Evolutionary conservation across 495 filamentous ascomycete genomes (phyloP), one percentile per base, ranked within the genome.

Genomic region (Tuber microsphaerosporum): DNA sequence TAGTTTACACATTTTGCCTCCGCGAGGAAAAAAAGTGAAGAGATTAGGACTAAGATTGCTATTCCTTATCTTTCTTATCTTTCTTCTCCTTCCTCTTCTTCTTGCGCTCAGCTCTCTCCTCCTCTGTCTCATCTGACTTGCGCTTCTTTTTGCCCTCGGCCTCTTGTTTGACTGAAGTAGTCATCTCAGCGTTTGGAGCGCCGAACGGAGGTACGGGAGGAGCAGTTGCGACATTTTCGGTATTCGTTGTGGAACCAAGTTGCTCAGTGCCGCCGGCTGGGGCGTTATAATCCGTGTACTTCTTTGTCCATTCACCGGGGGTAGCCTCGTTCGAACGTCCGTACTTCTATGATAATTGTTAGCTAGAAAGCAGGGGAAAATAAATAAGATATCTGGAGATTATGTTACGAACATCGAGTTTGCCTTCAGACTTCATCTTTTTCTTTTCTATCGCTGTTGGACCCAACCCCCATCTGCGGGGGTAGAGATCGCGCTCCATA

Each of bases 401-500:
- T 9, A 44, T 65, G 56, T 46, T 26, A 85, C 89, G 85, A 82
- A 91, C 89, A 87, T 99, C 95, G 41, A 99, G 90, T 86, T 97
- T 94, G 84, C 95, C 95, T 78, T 91, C 91, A n/a, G 92, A 91
- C 88, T 97, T 98, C 86, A 99, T 89, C 89, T 97, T 96, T 90
- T 98, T 98, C 90, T 99, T 99, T 86, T 97, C 92, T 65, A 91
- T 81, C 42, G 95, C 94, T 74, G 92, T 89, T 61, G 94, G 94
- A 69, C 95, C 95, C 79, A 97, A 85, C 71, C 96, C 96, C 95
- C 95, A 99, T 87, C 94, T 86, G 83, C 92, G 88, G 74, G 94
- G 94, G 87, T 99, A 99, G 19, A 97, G 87, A 83, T 97, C 94
- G 77, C 95, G 92, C 86, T 99, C 96, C 95, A 99, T 98, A 85